Conservation (phyloP, 805 yeast species). For the Candida railenensis region DNA sequence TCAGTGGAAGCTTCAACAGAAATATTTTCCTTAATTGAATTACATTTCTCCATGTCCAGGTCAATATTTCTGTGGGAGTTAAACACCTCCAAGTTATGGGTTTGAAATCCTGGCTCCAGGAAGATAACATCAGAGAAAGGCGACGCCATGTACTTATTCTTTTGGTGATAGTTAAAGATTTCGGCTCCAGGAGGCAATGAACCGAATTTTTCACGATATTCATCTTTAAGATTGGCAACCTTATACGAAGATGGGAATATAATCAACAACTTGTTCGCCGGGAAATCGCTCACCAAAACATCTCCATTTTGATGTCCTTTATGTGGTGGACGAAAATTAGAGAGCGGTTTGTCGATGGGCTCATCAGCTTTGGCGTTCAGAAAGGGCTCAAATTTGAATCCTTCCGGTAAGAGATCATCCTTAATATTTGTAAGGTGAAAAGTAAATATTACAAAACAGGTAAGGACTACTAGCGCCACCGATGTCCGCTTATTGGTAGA, state of each 20-base stretch:
- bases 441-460: neutral
- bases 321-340: neutral
- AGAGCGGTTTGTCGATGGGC: neutral
- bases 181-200: neutral
- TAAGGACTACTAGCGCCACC: neutral
- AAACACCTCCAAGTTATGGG: neutral
- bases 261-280: neutral
- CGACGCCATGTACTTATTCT: neutral
- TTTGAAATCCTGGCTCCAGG: neutral
- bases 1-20: neutral
- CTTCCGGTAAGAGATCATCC: neutral
- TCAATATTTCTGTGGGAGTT: neutral
- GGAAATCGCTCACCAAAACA: neutral
- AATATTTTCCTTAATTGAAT: neutral
- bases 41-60: neutral
- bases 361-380: neutral
- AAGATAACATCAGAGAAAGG: neutral
- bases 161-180: neutral
- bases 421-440: neutral
- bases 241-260: neutral
- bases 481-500: neutral
- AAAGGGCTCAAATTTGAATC: neutral
- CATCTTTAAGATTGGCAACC: neutral
- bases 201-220: neutral
- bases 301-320: neutral